Base-by-base conservation (phyloP, 495 filamentous ascomycete species). In the Xylaria curta region DNA sequence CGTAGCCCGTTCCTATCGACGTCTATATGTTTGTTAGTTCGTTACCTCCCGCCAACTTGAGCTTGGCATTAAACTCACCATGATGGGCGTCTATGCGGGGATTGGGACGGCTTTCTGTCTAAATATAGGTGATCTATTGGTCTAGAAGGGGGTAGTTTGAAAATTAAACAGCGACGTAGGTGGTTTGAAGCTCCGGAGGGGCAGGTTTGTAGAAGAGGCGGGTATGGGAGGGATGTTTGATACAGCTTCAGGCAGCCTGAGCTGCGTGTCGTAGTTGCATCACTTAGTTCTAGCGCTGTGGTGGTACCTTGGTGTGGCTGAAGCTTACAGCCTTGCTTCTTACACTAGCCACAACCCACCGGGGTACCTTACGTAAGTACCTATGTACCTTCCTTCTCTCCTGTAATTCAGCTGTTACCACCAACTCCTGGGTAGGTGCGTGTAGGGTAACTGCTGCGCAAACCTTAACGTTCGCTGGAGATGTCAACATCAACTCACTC, bases 1-100 rank as follows among this genome's bases (percentile, higher is more conserved):
- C 96, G 85, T 99, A 99, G 78, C 96, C 96, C 76, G 96, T 99
- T 80, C 96, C 96, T 90, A 99, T 99, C 77, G 96, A 99, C 78
- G 96, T 99, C 96, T 98, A 71, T 59, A 64, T 64, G 53, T 70
- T 21, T 70, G 44, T 53, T 54, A 58, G 67, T 49, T 17, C 12
- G 12, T 38, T 9, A n/a, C 6, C 6, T 19, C 42, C 58, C 5
- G 49, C 38, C 31, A 21, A n/a, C 13, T 12, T n/a, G 54, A 1
- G 54, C 54, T 59, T 31, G 28, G 54, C 54, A 33, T 61, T 40
- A 12, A 12, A 65, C 62, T 46, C 42, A 65, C 62, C 62, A 65
- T 65, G 62, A 33, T 65, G 62, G 62, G 62, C 36, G 62, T 31
- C 13, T 46, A 26, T 49, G 40, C 24, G 17, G 8, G 24, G 54